Base-by-base conservation (phyloP, 305 asterid genomes). In the Fraxinus baroniana region DNA sequence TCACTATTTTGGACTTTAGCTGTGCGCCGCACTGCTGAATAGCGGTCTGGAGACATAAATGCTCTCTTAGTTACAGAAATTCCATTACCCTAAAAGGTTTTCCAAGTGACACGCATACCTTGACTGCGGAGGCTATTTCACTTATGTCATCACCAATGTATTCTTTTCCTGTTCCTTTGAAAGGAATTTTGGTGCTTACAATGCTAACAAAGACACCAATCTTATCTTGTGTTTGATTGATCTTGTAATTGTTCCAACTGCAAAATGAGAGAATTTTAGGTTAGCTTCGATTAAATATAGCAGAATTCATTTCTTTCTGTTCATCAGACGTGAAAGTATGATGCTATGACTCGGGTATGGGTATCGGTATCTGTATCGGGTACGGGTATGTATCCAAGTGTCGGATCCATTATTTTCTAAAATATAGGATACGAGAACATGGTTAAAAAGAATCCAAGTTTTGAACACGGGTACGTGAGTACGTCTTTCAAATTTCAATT, bases 81-180 rank as follows among this genome's bases (percentile, higher is more conserved):
- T 41, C 12, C 39, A 72, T 28, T 35, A 32, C n/a, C 70, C 32
- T 17, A 26, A 49, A 18, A 62, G 28, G 35, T 66, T 37, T 78
- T 36, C 73, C 10, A 26, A 68, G 37, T 12, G 8, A 39, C 10
- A 32, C 18, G 35, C 85, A 35, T 88, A 95, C 98, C 98, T 95
- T 95, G 75, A 95, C 98, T 73, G 97, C 98, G 76, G 94, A 89
- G 86, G 96, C 96, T 83, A 95, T 95, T 89, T 95, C 98, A 49
- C 94, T 95, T 87, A 95, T 95, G 86, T 95, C 98, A 86, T 94
- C 98, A 80, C 98, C 98, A 77, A 95, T 95, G 84, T 95, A 95
- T 87, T 95, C 98, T 88, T 95, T 95, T 81, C 98, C 98, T 10
- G 97, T 95, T 82, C 98, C 98, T 88, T 95, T 95, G 74, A 95